These are phyloP conservation scores for Trypanosoma lewisi DNA, from an alignment of 208 protist species.

Conservation along the genomic window DNA sequence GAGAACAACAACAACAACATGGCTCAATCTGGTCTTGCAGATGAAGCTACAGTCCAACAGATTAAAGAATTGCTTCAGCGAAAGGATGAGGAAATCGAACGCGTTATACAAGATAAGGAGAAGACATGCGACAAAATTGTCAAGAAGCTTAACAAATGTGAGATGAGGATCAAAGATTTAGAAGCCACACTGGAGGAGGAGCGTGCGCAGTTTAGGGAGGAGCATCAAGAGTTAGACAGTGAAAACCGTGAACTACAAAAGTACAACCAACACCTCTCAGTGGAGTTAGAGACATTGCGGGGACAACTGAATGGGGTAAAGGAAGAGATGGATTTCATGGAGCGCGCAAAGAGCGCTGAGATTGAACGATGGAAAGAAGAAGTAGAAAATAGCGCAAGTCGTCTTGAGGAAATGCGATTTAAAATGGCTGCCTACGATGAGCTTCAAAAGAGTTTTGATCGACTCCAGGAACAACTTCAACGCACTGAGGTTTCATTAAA, in stretches of 20 bases:
- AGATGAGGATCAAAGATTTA: slow-evolving; percentile 73
- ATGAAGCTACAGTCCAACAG: slow-evolving; percentile 65
- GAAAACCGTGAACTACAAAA: slow-evolving; percentile 63
- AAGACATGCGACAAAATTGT: slow-evolving; percentile 87
- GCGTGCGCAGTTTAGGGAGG: slow-evolving; percentile 70
- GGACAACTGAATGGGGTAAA: slow-evolving; percentile 49
- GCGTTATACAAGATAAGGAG: slow-evolving; percentile 69
- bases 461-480: slow-evolving; percentile 77
- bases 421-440: slow-evolving; percentile 69
- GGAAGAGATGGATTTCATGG: slow-evolving; percentile 53
- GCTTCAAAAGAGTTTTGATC: slow-evolving; percentile 74
- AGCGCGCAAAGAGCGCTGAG: slow-evolving; percentile 77
- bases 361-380: slow-evolving; percentile 70
- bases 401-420: slow-evolving; percentile 65
- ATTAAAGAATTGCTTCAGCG: slow-evolving; percentile 75
- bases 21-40: slow-evolving; percentile 24
- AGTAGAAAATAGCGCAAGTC: slow-evolving; percentile 45
- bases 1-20: neutral
- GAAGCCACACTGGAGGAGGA: slow-evolving; percentile 79
- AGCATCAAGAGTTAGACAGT: slow-evolving; percentile 60
- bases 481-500: slow-evolving; percentile 69
- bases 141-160: slow-evolving; percentile 89
- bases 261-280: slow-evolving; percentile 81
- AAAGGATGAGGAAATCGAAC: slow-evolving; percentile 87
- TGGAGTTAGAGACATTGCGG: slow-evolving; percentile 79